Evolutionary conservation across 164 flowering plant species (phyloP), one percentile per base, ranked within the genome.

Genomic region (Santalum album): DNA sequence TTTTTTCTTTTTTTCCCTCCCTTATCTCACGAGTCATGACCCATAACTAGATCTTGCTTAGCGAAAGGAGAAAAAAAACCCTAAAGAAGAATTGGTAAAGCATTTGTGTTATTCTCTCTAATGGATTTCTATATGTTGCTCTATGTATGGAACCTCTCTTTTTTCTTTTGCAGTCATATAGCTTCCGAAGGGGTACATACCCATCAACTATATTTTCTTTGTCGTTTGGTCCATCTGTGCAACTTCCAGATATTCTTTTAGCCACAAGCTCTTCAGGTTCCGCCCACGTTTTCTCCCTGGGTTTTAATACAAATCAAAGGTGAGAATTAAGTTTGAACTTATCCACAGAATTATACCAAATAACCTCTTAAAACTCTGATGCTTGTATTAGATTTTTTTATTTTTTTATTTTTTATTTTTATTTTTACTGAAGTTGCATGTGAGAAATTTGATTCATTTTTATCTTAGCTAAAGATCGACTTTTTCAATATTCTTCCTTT

Each of bases 251-350:
- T 61, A 68, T 87, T 67, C 84, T 90, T 60, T 71, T 75, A 24
- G 97, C 91, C 27, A 72, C 89, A 40, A 87, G 96, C 69, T 81
- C 84, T 48, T 85, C 97, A 1, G 97, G 97, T 35, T 81, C 97
- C 66, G 67, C 82, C 53, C 97, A 90, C 67, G 75, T 75, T 49
- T 90, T 90, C 58, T 69, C 75, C 51, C 79, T 85, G 59, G 82
- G 82, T 10, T 68, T 65, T 49, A 70, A 75, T 50, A 45, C 72
- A 57, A 67, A 67, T 54, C 83, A 76, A 47, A 85, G 91, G 97
- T 87, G 55, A 73, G 57, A 48, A 17, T 12, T 46, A 38, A 24
- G 50, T 34, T 26, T 47, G 39, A 48, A 36, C 9, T 54, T 20
- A 15, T 26, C 20, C 54, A 27, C 34, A 29, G n/a, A 29, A 29